phyloP scores from a whole-genome alignment of 352 stramenopile genomes.

The Phytophthora pisi region DNA sequence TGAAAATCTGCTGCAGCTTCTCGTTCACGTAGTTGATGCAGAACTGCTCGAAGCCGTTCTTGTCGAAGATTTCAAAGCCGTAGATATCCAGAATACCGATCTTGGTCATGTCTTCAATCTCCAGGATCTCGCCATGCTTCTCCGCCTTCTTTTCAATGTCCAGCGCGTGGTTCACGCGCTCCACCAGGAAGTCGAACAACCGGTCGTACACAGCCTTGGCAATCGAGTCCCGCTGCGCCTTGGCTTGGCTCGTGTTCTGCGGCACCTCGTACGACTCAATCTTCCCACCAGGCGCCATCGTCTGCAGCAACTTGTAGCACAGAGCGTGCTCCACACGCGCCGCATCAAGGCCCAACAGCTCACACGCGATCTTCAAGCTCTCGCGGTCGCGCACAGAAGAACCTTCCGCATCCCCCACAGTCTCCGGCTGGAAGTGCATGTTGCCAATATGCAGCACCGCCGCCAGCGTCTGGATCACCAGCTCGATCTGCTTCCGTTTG shows the following conservation, averaged over 20 bases:
- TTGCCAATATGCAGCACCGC: conserved; percentile 85
- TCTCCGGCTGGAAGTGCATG: conserved; percentile 63
- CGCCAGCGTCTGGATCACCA: conserved; percentile 86
- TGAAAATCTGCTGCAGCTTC: conserved; percentile 94
- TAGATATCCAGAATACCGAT: conserved; percentile 97
- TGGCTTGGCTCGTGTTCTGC: conserved; percentile 87
- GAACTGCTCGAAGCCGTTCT: conserved; percentile 95
- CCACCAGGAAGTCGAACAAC: conserved; percentile 97
- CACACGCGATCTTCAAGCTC: conserved; percentile 69
- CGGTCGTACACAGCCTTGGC: conserved; percentile 96
- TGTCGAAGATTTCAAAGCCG: conserved; percentile 96
- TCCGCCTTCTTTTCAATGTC: conserved; percentile 86
- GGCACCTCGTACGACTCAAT: conserved; percentile 89
- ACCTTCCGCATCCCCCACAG: conserved; percentile 77
- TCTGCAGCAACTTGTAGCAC: conserved; percentile 87
- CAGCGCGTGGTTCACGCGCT: conserved; percentile 87
- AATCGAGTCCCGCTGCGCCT: conserved; percentile 94
- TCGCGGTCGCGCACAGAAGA: conserved; percentile 53
- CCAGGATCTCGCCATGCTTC: conserved; percentile 76
- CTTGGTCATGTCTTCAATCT: conserved; percentile 76
- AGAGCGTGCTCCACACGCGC: conserved; percentile 70
- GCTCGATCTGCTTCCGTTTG: conserved; percentile 88
- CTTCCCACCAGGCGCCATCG: conserved; percentile 83
- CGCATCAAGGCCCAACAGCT: conserved; percentile 71
- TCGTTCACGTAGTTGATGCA: conserved; percentile 97